Evolutionary conservation across 768 basidiomycete species (phyloP).

Genomic region (Daedalea quercina): DNA sequence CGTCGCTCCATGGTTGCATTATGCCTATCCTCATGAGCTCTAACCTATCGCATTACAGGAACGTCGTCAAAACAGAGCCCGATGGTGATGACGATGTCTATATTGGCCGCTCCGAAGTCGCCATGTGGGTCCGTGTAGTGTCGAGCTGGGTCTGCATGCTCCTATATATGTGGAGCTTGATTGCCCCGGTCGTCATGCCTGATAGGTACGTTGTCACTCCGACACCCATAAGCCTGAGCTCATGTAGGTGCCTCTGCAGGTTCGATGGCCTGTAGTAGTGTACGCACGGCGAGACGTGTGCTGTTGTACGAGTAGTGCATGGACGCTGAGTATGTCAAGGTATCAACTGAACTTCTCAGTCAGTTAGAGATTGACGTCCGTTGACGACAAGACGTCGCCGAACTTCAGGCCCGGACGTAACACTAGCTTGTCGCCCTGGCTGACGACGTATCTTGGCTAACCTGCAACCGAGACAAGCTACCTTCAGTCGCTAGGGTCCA

Average conservation of each 20-base stretch:
- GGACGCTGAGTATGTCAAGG: too few relatives aligned
- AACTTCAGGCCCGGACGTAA: too few relatives aligned
- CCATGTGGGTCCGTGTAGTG: constrained; percentile 99
- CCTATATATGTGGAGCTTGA: constrained; percentile 79
- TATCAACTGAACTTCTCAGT: too few relatives aligned
- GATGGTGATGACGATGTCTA: constrained; percentile 61
- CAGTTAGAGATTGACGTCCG: too few relatives aligned
- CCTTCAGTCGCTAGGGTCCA: too few relatives aligned
- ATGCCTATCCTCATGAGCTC: not conserved
- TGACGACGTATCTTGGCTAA: too few relatives aligned
- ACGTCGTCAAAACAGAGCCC: constrained; percentile 49
- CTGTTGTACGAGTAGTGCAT: too few relatives aligned
- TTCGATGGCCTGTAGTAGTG: constrained; percentile 13
- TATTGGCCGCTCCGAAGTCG: constrained; percentile 91
- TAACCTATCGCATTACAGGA: constrained; percentile 38
- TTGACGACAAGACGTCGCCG: too few relatives aligned
- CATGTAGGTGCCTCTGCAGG: constrained; percentile 5
- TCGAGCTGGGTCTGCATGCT: constrained; percentile 92
- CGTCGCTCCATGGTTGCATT: constrained; percentile 22
- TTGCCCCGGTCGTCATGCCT: constrained; percentile 87
- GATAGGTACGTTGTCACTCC: constrained; percentile 59
- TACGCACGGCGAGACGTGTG: not conserved
- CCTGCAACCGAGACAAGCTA: too few relatives aligned
- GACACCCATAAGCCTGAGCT: not conserved
- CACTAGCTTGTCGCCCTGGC: too few relatives aligned